Conservation (phyloP, 768 basidiomycete species). For the Suillus alpinus region DNA sequence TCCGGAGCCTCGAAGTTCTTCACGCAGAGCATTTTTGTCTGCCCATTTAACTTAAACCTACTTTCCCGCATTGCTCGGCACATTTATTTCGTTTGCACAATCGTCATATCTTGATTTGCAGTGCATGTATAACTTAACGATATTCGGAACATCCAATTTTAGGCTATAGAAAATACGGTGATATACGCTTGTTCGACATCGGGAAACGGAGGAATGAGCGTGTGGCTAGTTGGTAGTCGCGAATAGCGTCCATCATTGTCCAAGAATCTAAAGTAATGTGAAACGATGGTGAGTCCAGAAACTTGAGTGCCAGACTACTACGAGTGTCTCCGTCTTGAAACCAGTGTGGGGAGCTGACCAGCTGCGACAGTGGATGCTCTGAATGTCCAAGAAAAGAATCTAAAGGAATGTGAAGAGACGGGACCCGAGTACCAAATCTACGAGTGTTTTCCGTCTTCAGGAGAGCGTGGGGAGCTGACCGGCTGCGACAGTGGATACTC, state of each 20-base stretch:
- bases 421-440: neutral
- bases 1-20: neutral
- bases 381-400: neutral
- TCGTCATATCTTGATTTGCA: neutral
- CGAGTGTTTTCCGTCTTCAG: neutral
- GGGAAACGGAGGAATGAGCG: neutral
- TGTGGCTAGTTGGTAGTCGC: neutral
- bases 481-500: conserved; percentile 2
- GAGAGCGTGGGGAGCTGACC: conserved; percentile 2
- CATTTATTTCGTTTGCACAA: neutral
- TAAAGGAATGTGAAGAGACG: neutral
- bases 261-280: neutral
- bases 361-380: neutral
- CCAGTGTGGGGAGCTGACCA: neutral
- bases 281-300: neutral
- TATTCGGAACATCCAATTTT: neutral
- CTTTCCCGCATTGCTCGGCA: neutral
- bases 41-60: neutral
- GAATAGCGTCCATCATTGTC: neutral
- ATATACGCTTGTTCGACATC: neutral
- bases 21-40: neutral
- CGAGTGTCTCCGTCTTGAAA: neutral
- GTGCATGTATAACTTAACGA: neutral
- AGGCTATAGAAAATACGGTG: neutral
- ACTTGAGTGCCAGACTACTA: neutral